Evolutionary conservation across 345 rosid genomes (phyloP), one percentile per base, ranked within the genome.

Genomic region (Sapria himalayana): DNA sequence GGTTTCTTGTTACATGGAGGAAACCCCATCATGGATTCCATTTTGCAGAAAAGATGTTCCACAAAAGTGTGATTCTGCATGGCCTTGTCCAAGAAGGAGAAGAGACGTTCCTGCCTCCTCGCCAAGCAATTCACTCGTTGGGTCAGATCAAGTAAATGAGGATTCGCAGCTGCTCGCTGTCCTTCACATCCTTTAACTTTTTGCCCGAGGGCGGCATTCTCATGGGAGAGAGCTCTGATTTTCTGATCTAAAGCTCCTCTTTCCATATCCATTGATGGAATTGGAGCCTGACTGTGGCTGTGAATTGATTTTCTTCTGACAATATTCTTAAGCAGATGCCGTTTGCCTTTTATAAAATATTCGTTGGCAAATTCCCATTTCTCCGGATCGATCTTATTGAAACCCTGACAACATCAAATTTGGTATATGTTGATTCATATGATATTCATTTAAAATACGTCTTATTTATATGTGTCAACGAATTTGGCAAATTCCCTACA

Each of bases 361-460:
- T 89, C 94, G 61, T 82, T 89, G 4, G 69, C 66, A 60, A 89
- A 89, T 35, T 89, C 94, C 98, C 98, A 89, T 50, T 46, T 72
- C 64, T 89, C 91, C 0, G 91, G 72, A 69, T 89, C 94, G 47
- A 65, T 76, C 73, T 89, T 89, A 23, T 85, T 66, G 33, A 89
- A 89, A 15, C 98, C 98, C 98, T 89, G 68, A 41, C 31, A 46
- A 16, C 49, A 44, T n/a, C n/a, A n/a, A n/a, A n/a, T n/a, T n/a
- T n/a, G n/a, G n/a, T n/a, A n/a, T n/a, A n/a, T n/a, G n/a, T n/a
- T n/a, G n/a, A n/a, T n/a, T n/a, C n/a, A n/a, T n/a, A n/a, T n/a
- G n/a, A n/a, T n/a, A n/a, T n/a, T n/a, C n/a, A n/a, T n/a, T n/a
- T n/a, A n/a, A n/a, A n/a, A n/a, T n/a, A n/a, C n/a, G n/a, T n/a